Evolutionary conservation across 805 yeast species (phyloP).

Genomic region (Pichia deserticola): DNA sequence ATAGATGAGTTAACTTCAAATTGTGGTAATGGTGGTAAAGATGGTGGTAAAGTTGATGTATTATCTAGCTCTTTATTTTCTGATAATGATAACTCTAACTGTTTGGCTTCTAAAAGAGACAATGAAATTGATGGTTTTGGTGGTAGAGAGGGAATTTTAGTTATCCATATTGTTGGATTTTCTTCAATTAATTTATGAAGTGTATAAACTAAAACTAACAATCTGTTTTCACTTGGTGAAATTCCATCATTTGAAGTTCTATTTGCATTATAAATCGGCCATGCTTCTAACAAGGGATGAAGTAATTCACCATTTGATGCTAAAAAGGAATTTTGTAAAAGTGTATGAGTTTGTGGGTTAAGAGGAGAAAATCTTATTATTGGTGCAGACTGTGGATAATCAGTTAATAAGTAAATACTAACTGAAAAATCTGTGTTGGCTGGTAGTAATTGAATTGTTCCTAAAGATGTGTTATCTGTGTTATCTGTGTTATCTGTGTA

Average conservation of each 20-base stretch:
- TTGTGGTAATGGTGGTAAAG: background rate
- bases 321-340: background rate
- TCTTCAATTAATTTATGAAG: background rate
- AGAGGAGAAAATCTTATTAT: slow-evolving; percentile 33
- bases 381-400: slow-evolving; percentile 50
- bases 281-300: background rate
- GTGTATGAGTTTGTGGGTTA: background rate
- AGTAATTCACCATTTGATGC: background rate
- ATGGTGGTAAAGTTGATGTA: slow-evolving; percentile 5
- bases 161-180: background rate
- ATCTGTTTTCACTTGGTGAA: slow-evolving; percentile 21
- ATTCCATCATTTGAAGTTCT: slow-evolving; percentile 10
- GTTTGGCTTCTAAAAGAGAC: background rate
- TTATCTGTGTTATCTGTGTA: background rate
- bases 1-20: background rate
- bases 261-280: background rate
- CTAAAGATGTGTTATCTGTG: background rate
- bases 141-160: background rate
- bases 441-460: background rate
- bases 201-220: background rate
- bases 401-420: slow-evolving; percentile 9
- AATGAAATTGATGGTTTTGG: background rate
- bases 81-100: background rate
- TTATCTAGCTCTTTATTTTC: no score
- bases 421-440: slow-evolving; percentile 6